Percentiles rank a stretch among this genome's conserved stretches.
These are phyloP conservation scores for Ganoderma lucidum DNA, from an alignment of 1,284 basidiomycete species.

Conservation along the genomic window DNA sequence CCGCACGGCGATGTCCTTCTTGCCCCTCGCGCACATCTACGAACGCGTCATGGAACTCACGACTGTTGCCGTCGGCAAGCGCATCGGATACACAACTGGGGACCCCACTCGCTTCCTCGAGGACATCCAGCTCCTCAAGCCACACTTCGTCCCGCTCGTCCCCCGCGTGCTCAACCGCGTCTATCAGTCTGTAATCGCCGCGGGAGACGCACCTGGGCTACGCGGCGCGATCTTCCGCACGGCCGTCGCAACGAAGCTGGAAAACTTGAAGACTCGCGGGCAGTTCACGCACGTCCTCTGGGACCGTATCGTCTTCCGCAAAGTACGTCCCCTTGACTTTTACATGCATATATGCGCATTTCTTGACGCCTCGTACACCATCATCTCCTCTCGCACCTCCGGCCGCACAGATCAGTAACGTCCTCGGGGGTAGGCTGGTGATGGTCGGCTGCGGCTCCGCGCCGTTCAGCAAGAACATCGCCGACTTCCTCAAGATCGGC, in stretches of 20 bases:
- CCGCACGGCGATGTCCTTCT: constrained; percentile 68
- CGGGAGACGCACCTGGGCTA: constrained; percentile 83
- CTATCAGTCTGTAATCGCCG: constrained; percentile 83
- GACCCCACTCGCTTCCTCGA: constrained; percentile 90
- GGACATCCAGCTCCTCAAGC: constrained; percentile 88
- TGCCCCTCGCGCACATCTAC: constrained; percentile 92
- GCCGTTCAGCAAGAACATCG: constrained; percentile 80
- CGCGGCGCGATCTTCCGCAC: constrained; percentile 87
- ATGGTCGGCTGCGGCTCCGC: constrained; percentile 84
- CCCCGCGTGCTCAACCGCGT: constrained; percentile 89
- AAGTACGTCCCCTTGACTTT: constrained; percentile 59
- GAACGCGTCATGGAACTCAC: constrained; percentile 71
- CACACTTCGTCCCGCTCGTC: constrained; percentile 84
- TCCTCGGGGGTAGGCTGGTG: constrained; percentile 81
- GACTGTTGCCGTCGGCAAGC: constrained; percentile 71
- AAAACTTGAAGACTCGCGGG: constrained; percentile 78
- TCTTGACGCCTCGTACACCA: background rate
- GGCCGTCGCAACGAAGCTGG: constrained; percentile 86
- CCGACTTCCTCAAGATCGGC: constrained; percentile 87
- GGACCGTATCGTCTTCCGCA: constrained; percentile 93
- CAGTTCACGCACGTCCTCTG: constrained; percentile 82
- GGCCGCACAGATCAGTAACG: constrained; percentile 52
- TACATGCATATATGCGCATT: background rate
- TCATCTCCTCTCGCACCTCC: background rate
- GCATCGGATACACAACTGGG: constrained; percentile 89